A percentile compares a stretch with the other conserved stretches of the same genome.
These are phyloP conservation scores for Colletotrichum noveboracense DNA, from an alignment of 2,329 filamentous ascomycete species.

Conservation along the genomic window DNA sequence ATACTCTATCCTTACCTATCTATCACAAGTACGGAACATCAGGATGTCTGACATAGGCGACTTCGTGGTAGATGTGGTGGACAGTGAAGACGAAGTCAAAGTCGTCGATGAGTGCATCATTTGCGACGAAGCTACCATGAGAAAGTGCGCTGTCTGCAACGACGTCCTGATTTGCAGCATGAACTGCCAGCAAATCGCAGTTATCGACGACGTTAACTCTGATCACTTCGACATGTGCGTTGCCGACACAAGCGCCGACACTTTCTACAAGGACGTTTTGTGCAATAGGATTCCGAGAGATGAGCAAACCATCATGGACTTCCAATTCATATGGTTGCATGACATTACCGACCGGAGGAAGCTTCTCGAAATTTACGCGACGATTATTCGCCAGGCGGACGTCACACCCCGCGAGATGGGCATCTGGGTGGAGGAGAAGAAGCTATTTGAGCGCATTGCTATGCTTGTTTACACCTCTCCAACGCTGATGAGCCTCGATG, in stretches of 20 bases:
- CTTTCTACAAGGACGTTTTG: neutral
- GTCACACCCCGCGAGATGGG: neutral
- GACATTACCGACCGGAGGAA: neutral
- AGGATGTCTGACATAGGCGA: too few relatives aligned
- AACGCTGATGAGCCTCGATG: neutral
- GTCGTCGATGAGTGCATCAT: neutral
- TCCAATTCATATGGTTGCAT: rapidly evolving
- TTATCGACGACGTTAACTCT: neutral
- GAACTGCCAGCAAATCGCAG: neutral
- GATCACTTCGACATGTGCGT: neutral
- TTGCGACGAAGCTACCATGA: neutral
- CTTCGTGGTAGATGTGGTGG: too few relatives aligned
- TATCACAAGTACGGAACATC: too few relatives aligned
- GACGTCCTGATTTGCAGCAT: neutral
- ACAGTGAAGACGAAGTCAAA: too few relatives aligned
- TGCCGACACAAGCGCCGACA: neutral
- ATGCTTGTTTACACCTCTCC: neutral
- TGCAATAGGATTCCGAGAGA: neutral
- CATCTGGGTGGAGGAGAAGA: neutral
- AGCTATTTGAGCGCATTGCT: neutral
- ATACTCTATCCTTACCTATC: too few relatives aligned
- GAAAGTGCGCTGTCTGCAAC: neutral
- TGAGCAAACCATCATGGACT: rapidly evolving
- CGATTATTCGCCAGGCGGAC: neutral
- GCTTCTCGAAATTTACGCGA: neutral